These are phyloP conservation scores for Boletellus ananiceps DNA, from an alignment of 768 basidiomycete species.

Conservation along the genomic window DNA sequence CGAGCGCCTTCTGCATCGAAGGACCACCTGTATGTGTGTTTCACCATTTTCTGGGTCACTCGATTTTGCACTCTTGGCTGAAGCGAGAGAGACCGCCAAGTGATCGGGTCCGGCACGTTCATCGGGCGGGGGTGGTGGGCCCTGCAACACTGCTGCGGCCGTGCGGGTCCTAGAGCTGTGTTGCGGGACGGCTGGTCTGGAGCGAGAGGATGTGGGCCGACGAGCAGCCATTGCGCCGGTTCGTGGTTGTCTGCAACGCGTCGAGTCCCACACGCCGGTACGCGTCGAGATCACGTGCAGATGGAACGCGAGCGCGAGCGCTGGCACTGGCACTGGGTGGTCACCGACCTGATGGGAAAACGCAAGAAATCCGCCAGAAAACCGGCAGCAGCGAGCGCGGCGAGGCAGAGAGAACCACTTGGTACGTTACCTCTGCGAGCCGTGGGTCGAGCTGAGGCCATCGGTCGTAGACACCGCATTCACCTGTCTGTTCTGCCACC, in stretches of 20 bases:
- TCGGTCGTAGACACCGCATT: constrained; percentile 64
- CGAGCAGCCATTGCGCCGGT: constrained; percentile 54
- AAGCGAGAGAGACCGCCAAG: constrained; percentile 23
- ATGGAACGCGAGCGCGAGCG: background rate
- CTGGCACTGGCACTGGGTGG: background rate
- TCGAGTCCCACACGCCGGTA: constrained; percentile 11
- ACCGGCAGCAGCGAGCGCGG: constrained; percentile 58
- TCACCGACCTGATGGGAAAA: constrained; percentile 61
- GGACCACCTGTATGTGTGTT: constrained; percentile 89
- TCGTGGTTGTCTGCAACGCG: constrained; percentile 28
- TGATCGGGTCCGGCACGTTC: constrained; percentile 16
- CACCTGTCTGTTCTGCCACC: constrained; percentile 86
- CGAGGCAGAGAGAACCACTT: constrained; percentile 65
- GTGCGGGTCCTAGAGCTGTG: constrained; percentile 44
- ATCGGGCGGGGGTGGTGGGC: constrained; percentile 22
- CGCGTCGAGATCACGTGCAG: constrained; percentile 34
- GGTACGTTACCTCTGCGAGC: constrained; percentile 39
- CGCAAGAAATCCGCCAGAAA: constrained; percentile 88
- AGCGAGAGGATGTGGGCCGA: constrained; percentile 49
- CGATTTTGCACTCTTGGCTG: constrained; percentile 26
- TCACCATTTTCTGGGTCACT: constrained; percentile 44
- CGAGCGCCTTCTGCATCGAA: constrained; percentile 84
- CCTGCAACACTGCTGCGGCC: constrained; percentile 35
- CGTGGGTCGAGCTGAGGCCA: constrained; percentile 3
- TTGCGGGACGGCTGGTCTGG: constrained; percentile 30